Percentiles rank a stretch among this genome's conserved stretches.
These are phyloP conservation scores for Stephania cephalantha DNA, from an alignment of 164 flowering plant genomes.

Conservation along the genomic window DNA sequence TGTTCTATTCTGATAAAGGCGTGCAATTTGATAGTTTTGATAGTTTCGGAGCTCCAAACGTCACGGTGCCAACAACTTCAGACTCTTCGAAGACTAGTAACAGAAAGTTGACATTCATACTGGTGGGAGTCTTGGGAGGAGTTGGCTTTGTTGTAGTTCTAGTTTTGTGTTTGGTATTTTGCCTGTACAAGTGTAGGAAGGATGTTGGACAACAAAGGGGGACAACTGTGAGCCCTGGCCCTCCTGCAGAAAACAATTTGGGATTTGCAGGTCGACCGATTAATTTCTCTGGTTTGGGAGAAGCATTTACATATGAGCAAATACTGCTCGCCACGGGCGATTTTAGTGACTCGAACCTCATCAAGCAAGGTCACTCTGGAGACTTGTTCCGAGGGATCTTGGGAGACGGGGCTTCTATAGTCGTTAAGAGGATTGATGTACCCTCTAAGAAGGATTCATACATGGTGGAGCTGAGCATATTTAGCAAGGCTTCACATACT, in stretches of 20 bases:
- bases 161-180: conserved; percentile 28
- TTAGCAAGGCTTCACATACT: conserved; percentile 59
- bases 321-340: conserved; percentile 62
- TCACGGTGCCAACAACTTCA: conserved; percentile 18
- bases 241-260: conserved; percentile 27
- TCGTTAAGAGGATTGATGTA: conserved; percentile 64
- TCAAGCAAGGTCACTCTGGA: conserved; percentile 88
- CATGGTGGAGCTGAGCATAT: conserved; percentile 62
- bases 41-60: conserved; percentile 51
- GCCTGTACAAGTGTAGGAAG: conserved; percentile 30
- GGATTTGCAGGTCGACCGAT: conserved; percentile 37
- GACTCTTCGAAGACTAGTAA: conserved; percentile 25
- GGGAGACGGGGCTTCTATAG: conserved; percentile 57
- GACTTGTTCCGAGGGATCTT: conserved; percentile 69
- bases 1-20: conserved; percentile 53
- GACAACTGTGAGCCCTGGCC: conserved; percentile 40
- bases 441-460: conserved; percentile 48
- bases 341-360: conserved; percentile 63
- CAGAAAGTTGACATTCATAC: conserved; percentile 30
- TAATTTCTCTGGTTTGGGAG: conserved; percentile 57
- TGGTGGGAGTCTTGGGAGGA: conserved; percentile 75
- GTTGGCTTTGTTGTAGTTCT: conserved; percentile 45
- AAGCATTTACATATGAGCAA: conserved; percentile 66
- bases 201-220: conserved; percentile 42
- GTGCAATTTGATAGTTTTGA: conserved; percentile 69